A percentile compares a stretch with the other conserved stretches of the same genome.
These are phyloP conservation scores for Chamaecrista fasciculata DNA, from an alignment of 306 rosid species.

Conservation along the genomic window DNA sequence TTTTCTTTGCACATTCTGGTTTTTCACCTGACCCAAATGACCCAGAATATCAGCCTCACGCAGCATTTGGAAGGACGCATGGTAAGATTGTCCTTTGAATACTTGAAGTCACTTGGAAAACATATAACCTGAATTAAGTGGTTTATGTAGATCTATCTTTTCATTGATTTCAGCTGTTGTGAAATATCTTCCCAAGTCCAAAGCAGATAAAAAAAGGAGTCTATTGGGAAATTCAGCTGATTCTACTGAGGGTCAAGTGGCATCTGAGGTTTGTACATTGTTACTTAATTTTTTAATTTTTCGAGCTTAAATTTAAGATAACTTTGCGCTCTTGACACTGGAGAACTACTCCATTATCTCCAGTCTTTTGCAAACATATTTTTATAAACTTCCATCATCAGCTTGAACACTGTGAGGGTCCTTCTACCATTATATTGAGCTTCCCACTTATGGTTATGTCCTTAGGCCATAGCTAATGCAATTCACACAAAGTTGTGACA, in stretches of 20 bases:
- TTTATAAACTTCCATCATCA: not conserved
- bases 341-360: slow-evolving; percentile 18
- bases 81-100: slow-evolving; percentile 40
- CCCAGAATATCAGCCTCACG: slow-evolving; percentile 78
- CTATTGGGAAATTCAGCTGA: slow-evolving; percentile 61
- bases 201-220: slow-evolving; percentile 64
- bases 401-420: slow-evolving; percentile 8
- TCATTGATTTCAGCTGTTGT: slow-evolving; percentile 70
- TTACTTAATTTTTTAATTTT: slow-evolving; percentile 2
- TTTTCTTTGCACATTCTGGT: slow-evolving; percentile 87
- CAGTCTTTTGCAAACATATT: not conserved
- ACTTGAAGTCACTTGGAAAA: not conserved
- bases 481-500: not conserved
- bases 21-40: slow-evolving; percentile 83
- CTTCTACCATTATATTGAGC: slow-evolving; percentile 7
- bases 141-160: slow-evolving; percentile 18
- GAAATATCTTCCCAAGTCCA: slow-evolving; percentile 72
- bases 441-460: not conserved
- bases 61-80: slow-evolving; percentile 74
- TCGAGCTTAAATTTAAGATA: not conserved
- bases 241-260: slow-evolving; percentile 47
- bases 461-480: not conserved
- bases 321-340: not conserved
- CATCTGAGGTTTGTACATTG: slow-evolving; percentile 50
- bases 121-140: slow-evolving; percentile 1